These are phyloP conservation scores for Talaromyces borbonicus DNA, from an alignment of 495 filamentous ascomycete species.

Conservation along the genomic window DNA sequence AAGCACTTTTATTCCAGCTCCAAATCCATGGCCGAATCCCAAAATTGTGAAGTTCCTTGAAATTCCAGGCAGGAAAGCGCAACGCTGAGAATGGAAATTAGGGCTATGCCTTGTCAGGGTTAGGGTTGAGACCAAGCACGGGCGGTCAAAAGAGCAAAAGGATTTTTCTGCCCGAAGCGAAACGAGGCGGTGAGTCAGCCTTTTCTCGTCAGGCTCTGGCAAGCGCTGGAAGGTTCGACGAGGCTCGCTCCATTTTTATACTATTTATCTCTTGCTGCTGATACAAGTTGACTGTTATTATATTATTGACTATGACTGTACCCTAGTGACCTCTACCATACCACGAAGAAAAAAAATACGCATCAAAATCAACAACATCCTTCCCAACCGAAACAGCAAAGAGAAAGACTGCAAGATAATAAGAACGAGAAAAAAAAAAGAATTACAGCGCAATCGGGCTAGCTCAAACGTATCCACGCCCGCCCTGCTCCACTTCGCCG, in stretches of 20 bases:
- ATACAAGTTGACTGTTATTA: too few species aligned
- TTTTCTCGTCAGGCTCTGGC: neutral
- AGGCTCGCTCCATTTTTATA: neutral
- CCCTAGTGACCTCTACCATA: neutral
- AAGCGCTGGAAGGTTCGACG: conserved; percentile 7
- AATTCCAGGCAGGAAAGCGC: too few species aligned
- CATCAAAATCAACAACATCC: too few species aligned
- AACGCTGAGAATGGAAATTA: too few species aligned
- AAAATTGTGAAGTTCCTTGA: too few species aligned
- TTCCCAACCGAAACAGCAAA: neutral
- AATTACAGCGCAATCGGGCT: neutral
- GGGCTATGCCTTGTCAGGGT: too few species aligned
- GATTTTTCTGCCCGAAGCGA: neutral
- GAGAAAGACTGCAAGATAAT: too few species aligned
- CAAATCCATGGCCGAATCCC: too few species aligned
- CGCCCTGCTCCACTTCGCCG: neutral
- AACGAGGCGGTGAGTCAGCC: conserved; percentile 1
- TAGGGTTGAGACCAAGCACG: neutral
- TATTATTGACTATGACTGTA: too few species aligned
- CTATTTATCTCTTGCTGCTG: too few species aligned
- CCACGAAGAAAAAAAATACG: neutral
- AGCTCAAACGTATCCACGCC: neutral
- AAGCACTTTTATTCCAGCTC: too few species aligned
- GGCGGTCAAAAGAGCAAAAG: conserved; percentile 1
- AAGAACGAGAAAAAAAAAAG: neutral